A percentile compares a stretch with the other conserved stretches of the same genome.
These are phyloP conservation scores for Flaveria brownii DNA, from an alignment of 129 eudicot genomes.

Conservation along the genomic window DNA sequence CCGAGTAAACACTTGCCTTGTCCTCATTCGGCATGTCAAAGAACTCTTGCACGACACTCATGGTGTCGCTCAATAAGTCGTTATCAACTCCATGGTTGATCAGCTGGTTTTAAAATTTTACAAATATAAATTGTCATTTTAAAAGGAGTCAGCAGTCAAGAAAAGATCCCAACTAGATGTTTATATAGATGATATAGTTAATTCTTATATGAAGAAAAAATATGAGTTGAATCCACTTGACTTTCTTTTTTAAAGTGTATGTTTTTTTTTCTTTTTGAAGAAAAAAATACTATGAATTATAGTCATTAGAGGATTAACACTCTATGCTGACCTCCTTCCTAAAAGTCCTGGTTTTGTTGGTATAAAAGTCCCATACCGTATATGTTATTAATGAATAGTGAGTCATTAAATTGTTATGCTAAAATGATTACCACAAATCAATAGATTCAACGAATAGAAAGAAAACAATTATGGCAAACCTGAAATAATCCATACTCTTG, in stretches of 20 bases:
- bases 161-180: not conserved
- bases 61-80: slow-evolving; percentile 32
- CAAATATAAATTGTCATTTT: not conserved
- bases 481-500: slow-evolving; percentile 66
- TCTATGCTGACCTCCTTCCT: too few species aligned
- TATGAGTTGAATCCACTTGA: too few species aligned
- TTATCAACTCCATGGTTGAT: slow-evolving; percentile 62
- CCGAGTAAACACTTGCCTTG: slow-evolving; percentile 35
- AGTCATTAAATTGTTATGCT: too few species aligned
- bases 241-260: too few species aligned
- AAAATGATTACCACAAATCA: not conserved
- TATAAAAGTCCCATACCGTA: too few species aligned
- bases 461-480: slow-evolving; percentile 30
- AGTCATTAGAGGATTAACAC: too few species aligned
- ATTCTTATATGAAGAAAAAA: too few species aligned
- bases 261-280: too few species aligned
- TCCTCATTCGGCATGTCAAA: slow-evolving; percentile 53
- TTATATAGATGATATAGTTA: not conserved
- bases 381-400: too few species aligned
- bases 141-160: not conserved
- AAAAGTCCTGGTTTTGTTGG: too few species aligned
- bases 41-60: slow-evolving; percentile 51
- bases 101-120: slow-evolving; percentile 38
- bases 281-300: too few species aligned
- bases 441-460: not conserved